Percentiles rank a stretch among this genome's conserved stretches.
Evolutionary conservation across 129 eudicot genomes (phyloP).

Genomic region (Heracleum sosnowskyi): DNA sequence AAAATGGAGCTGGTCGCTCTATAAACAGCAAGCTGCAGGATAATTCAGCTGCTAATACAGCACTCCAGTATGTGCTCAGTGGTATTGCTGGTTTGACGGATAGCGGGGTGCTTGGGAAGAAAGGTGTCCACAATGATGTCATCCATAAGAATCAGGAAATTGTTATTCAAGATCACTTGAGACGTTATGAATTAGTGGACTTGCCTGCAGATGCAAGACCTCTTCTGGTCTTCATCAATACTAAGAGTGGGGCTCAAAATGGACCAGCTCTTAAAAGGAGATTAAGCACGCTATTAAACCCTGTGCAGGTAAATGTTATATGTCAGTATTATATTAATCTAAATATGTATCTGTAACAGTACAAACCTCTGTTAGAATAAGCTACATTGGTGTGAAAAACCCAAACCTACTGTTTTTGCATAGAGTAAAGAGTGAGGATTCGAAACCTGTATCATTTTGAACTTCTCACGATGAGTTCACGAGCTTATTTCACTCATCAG

Average conservation of each 20-base stretch:
- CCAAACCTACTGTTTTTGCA: neutral
- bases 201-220: conserved; percentile 79
- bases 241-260: conserved; percentile 83
- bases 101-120: conserved; percentile 21
- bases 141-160: conserved; percentile 27
- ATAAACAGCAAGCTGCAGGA: conserved; percentile 28
- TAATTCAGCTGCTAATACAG: conserved; percentile 24
- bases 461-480: neutral
- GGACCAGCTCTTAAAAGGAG: conserved; percentile 65
- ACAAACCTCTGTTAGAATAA: neutral
- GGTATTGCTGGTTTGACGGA: conserved; percentile 28
- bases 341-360: neutral
- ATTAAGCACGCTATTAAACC: conserved; percentile 67
- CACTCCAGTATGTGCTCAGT: conserved; percentile 28
- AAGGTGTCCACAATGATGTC: conserved; percentile 19
- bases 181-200: conserved; percentile 45
- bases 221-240: conserved; percentile 76
- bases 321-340: neutral
- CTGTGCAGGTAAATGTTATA: conserved; percentile 52
- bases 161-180: conserved; percentile 18
- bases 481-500: neutral
- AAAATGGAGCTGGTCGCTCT: conserved; percentile 24
- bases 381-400: neutral
- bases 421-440: neutral
- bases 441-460: neutral